Evolutionary conservation across 139 green algal genomes (phyloP), one percentile per base, ranked within the genome.

Genomic region (Micractinium sp.): DNA sequence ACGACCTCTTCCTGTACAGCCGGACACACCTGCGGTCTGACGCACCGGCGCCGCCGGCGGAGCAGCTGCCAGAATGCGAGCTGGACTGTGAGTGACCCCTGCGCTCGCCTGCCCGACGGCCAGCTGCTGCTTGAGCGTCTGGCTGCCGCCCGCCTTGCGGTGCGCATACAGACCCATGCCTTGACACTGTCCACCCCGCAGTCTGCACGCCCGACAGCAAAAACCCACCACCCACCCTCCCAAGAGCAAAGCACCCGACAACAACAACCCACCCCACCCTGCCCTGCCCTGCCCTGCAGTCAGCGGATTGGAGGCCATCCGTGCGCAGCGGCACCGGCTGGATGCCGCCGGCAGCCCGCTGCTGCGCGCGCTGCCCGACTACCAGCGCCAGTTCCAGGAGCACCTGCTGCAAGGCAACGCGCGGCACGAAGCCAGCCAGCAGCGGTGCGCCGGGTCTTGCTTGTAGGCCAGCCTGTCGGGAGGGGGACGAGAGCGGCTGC

Each of bases 1-100:
- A 92, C 71, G 95, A 96, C 81, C 92, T 97, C 19, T 97, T 97
- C 85, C 85, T 98, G 61, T 98, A 98, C 91, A 94, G 92, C 90
- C 95, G 94, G 29, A 90, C 89, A 2, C 94, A 94, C 85, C 85
- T 98, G 47, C 84, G 91, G 19, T 36, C 87, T 9, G 91, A 89
- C 41, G 91, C 92, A 0, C 66, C 87, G 22, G 61, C 90, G 66
- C 94, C 95, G 9, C 66, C 84, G 29, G 71, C 63, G 2, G 94
- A 97, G 86, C 29, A 85, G 19, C 87, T 96, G 66, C 90, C 92
- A 36, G 73, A 91, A 36, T 29, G 87, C 67, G 75, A 41, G 2
- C 38, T 88, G 7, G 83, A 88, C 31, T 35, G 83, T 88, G 83
- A 88, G 83, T 67, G 12, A 19, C 3, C 7, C 29, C 29, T n/a